Conservation (phyloP, 345 rosid genomes). For the Linum usitatissimum region DNA sequence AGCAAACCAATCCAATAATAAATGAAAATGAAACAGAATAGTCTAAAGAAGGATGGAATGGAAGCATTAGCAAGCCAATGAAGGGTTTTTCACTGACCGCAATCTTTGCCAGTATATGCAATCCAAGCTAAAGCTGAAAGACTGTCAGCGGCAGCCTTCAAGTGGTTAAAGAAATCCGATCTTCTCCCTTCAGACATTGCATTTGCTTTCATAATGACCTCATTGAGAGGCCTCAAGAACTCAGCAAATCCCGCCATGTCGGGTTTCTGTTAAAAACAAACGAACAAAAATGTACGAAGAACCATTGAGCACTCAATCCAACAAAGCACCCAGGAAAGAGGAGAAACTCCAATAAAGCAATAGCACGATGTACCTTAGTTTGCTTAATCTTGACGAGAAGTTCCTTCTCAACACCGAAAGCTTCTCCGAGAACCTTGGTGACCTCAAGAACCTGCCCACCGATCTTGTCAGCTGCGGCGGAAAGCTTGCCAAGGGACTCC, state of each 20-base stretch:
- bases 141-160: conserved; percentile 73
- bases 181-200: conserved; percentile 72
- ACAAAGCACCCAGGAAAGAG: background rate
- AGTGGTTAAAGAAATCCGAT: conserved; percentile 86
- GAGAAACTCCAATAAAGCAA: background rate
- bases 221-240: conserved; percentile 80
- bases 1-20: conserved; percentile 13
- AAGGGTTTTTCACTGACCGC: conserved; percentile 41
- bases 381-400: conserved; percentile 65
- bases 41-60: background rate
- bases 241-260: conserved; percentile 54
- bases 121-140: conserved; percentile 86
- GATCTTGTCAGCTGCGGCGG: conserved; percentile 70
- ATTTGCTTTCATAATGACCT: conserved; percentile 62
- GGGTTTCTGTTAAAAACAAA: conserved; percentile 57
- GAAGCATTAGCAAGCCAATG: background rate
- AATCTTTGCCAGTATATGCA: conserved; percentile 84
- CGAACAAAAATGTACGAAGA: conserved; percentile 5
- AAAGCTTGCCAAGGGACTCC: conserved; percentile 45
- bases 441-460: conserved; percentile 77
- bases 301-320: background rate
- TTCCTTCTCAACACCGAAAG: conserved; percentile 51
- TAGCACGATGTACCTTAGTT: conserved; percentile 33
- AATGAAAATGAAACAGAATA: background rate
- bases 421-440: conserved; percentile 56